Evolutionary conservation across 176 grass and related monocot species (phyloP), one percentile per base, ranked within the genome.

Genomic region (Raddia guianensis): DNA sequence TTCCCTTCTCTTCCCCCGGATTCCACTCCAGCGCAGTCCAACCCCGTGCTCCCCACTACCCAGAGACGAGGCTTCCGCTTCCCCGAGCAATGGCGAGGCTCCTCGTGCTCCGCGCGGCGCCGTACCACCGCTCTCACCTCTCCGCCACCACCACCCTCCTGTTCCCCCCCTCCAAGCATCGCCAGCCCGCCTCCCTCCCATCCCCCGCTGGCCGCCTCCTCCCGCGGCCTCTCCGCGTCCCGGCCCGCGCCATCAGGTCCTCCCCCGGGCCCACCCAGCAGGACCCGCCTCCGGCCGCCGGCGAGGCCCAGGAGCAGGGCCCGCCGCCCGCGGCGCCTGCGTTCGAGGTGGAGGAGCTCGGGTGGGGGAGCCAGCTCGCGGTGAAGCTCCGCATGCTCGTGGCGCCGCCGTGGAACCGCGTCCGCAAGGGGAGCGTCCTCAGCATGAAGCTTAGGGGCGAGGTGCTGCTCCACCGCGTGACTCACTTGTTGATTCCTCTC

Each of bases 361-460:
- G 84, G 19, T 87, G 81, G 78, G 90, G 95, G 50, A 80, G 63
- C 16, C 88, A 98, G 72, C 84, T 95, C 85, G 84, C 86, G 71
- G 93, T 98, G 75, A 89, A 95, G 75, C 81, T 72, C 84, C 63
- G 84, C 55, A n/a, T 89, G 84, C 84, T 98, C 75, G 86, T 99
- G 50, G 92, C 82, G 5, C 90, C 82, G 3, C 96, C 96, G 14
- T 99, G 96, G 92, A 65, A 88, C 75, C 92, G 92, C 42, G 85
- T 99, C 55, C 84, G 80, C 65, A 91, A 95, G 78, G 86, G 90
- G 0, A 99, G 96, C 80, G 88, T 99, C 74, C 92, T 99, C 78
- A 87, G 81, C 47, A 93, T 99, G 78, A 91, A 84, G 64, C 92
- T 99, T 70, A 82, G 86, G 49, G 96, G 96, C 74, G 83, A 86